phyloP scores from a whole-genome alignment of 495 filamentous ascomycete genomes.

The Neurospora sublineolata region DNA sequence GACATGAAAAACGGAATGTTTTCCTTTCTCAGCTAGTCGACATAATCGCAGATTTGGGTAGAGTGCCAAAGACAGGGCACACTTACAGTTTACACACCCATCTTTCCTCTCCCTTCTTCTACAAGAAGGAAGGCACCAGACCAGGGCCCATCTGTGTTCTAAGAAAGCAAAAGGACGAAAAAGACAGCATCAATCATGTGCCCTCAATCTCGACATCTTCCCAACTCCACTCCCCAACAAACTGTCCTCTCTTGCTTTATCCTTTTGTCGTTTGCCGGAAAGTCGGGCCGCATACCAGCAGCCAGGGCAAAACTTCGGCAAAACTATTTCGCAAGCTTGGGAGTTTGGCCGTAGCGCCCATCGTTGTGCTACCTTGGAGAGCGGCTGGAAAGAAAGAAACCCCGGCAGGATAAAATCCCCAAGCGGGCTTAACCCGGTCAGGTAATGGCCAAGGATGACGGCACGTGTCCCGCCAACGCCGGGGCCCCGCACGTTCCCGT shows the following conservation, averaged over 20 bases:
- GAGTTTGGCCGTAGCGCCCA: not conserved
- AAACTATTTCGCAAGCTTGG: not conserved
- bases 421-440: not conserved
- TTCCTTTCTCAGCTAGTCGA: not conserved
- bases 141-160: not conserved
- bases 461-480: not conserved
- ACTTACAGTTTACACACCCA: not conserved
- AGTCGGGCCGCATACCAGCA: not conserved
- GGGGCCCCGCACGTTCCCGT: not conserved
- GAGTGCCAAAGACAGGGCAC: not conserved
- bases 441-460: not conserved
- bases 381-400: not conserved
- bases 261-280: not conserved
- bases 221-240: not conserved
- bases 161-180: not conserved
- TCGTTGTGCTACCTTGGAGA: not conserved
- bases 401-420: not conserved
- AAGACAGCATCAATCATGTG: not conserved
- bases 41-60: not conserved
- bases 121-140: not conserved
- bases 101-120: not conserved
- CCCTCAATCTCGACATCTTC: not conserved
- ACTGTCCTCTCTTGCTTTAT: not conserved
- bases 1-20: not conserved
- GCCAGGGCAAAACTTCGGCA: not conserved